Evolutionary conservation across 1,139 yeast genomes (phyloP).

Genomic region (Schwanniomyces etchellsii): DNA sequence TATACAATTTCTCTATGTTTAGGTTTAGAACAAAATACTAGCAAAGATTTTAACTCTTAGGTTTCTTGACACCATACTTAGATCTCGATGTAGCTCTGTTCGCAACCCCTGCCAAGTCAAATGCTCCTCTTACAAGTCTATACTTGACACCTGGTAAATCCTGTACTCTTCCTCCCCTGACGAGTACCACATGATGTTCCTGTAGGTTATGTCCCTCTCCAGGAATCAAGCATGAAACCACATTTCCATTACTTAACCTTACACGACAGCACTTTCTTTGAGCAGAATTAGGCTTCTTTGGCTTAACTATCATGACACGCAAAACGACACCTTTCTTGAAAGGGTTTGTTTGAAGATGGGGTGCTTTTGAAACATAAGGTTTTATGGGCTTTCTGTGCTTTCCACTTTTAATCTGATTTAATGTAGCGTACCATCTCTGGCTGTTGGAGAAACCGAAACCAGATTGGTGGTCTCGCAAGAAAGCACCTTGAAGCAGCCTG

Average conservation of each 20-base stretch:
- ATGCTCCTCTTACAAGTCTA: constrained; percentile 88
- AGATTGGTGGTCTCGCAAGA: constrained; percentile 4
- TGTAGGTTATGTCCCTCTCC: constrained; percentile 99
- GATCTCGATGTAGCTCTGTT: constrained; percentile 87
- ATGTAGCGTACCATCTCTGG: constrained; percentile 55
- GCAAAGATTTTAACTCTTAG: constrained; percentile 23
- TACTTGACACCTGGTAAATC: constrained; percentile 98
- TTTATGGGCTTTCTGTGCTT: constrained; percentile 51
- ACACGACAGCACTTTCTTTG: constrained; percentile 97
- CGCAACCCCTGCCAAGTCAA: constrained; percentile 93
- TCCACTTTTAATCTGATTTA: constrained; percentile 69
- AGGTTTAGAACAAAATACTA: constrained; percentile 1
- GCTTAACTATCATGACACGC: constrained; percentile 90
- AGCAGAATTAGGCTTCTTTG: constrained; percentile 98
- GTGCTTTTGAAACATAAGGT: constrained; percentile 51
- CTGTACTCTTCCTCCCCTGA: constrained; percentile 96
- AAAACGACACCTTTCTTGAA: constrained; percentile 92
- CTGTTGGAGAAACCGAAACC: background rate
- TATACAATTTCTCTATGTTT: constrained; percentile 1
- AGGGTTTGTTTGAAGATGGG: constrained; percentile 78
- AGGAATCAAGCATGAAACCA: constrained; percentile 89
- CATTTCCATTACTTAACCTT: constrained; percentile 82
- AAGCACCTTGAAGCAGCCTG: constrained; percentile 4
- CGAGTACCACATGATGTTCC: constrained; percentile 94
- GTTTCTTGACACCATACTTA: constrained; percentile 91